Conservation (phyloP, 140 eudicot genomes). For the Artemisia princeps region DNA sequence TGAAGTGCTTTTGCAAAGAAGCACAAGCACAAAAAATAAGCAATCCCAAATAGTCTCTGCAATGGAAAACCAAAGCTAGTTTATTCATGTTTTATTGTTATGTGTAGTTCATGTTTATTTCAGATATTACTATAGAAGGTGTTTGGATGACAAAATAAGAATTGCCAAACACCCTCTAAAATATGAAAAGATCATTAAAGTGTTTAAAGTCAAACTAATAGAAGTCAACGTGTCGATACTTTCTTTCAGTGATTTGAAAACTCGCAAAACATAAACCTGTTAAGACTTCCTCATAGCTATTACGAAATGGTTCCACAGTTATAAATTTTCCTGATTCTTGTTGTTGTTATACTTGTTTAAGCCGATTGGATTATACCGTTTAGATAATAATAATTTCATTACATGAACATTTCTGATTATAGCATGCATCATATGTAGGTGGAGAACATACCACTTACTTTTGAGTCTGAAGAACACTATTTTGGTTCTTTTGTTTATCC, state of each 20-base stretch:
- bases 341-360: background rate
- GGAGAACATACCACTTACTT: background rate
- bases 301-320: background rate
- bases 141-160: too few species aligned
- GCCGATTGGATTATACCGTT: background rate
- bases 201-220: too few species aligned
- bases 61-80: background rate
- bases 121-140: too few species aligned
- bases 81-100: background rate
- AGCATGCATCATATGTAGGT: constrained; percentile 22
- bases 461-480: too few species aligned
- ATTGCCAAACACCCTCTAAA: too few species aligned
- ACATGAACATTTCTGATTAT: background rate
- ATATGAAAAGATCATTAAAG: too few species aligned
- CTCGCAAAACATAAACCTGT: background rate
- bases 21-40: too few species aligned
- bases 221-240: too few species aligned
- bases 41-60: too few species aligned
- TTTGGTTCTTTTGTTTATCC: too few species aligned
- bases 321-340: background rate
- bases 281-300: too few species aligned
- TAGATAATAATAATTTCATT: background rate
- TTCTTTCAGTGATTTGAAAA: background rate
- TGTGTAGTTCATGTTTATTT: background rate
- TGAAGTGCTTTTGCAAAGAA: too few species aligned